Evolutionary conservation across 2,329 filamentous ascomycete species (phyloP), one percentile per base, ranked within the genome.

Genomic region (Zasmidium citrigriseum): DNA sequence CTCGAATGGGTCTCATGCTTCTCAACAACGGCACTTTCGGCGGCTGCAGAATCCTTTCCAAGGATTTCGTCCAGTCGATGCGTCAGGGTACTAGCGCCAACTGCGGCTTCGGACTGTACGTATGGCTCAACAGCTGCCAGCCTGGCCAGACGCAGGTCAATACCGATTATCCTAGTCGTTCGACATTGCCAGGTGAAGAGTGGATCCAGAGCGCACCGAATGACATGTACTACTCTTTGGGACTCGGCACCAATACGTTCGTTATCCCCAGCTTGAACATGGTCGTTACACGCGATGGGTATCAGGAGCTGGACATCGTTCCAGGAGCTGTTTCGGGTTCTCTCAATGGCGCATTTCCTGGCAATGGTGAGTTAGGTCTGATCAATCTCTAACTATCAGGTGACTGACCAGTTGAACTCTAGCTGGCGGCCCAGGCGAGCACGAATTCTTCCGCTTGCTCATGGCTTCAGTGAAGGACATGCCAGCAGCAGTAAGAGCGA

Each of bases 191-290:
- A 16, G 25, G 48, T 29, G 48, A 38, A 27, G 48, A 14, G n/a
- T 51, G 25, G 48, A 51, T 38, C 18, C 25, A 51, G 18, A 51
- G 48, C 20, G 48, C 48, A 22, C 48, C 48, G 18, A 34, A 18
- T 21, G 48, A 51, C 18, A 51, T 51, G 48, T 51, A 51, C 18
- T 38, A 51, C 25, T 51, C 48, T 4, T 25, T 51, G 12, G 25
- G 48, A 4, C 25, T 51, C 2, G 48, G 25, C 4, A 34, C 48
- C 12, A 51, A 51, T 41, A 51, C 48, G 20, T 51, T 34, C 21
- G 25, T 51, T n/a, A 51, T 51, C 22, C 48, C 25, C n/a, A 51
- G 48, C 27, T 29, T 51, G 27, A 38, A 51, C n/a, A 51, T 51
- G 48, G 48, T 51, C 4, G n/a, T 51, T 14, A 51, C 16, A 7